phyloP scores from a whole-genome alignment of 352 stramenopile species.

The Phytophthora pluvialis region DNA sequence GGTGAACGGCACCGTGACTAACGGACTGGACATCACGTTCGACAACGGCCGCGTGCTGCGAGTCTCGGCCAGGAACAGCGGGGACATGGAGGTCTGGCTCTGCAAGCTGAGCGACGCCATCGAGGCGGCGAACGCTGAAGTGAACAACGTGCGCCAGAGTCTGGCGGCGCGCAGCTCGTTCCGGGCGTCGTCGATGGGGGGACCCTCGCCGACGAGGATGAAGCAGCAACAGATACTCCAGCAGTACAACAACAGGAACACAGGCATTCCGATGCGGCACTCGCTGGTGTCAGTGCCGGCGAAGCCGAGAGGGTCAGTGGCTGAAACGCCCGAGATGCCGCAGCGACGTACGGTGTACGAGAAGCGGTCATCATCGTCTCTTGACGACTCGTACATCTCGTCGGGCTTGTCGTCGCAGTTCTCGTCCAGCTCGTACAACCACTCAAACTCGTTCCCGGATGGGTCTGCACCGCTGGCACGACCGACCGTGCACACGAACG shows the following conservation, averaged over 20 bases:
- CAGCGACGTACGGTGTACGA: constrained; percentile 38
- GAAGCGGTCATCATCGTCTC: constrained; percentile 39
- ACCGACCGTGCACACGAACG: constrained; percentile 24
- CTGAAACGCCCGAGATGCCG: constrained; percentile 22
- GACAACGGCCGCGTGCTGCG: constrained; percentile 76
- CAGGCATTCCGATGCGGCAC: constrained; percentile 41
- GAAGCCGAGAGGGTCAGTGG: constrained; percentile 38
- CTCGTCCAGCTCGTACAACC: constrained; percentile 26
- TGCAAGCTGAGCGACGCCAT: constrained; percentile 77
- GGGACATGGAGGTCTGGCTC: constrained; percentile 81
- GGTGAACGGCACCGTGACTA: constrained; percentile 62
- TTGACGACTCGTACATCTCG: constrained; percentile 41
- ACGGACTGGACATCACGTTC: constrained; percentile 80
- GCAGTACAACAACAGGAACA: constrained; percentile 24
- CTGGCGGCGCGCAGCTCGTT: constrained; percentile 49
- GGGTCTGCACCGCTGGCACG: constrained; percentile 25
- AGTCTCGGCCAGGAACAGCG: constrained; percentile 64
- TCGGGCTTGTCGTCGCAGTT: constrained; percentile 38
- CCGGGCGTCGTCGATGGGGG: constrained; percentile 42
- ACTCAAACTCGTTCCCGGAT: constrained; percentile 46
- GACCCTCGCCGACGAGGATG: constrained; percentile 42
- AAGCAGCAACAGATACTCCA: constrained; percentile 34
- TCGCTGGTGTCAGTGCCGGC: constrained; percentile 50
- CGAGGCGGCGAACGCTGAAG: constrained; percentile 58
- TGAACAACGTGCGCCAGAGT: constrained; percentile 67